Evolutionary conservation across 2,329 filamentous ascomycete species (phyloP), one percentile per base, ranked within the genome.

Genomic region (Didymella pomorum): DNA sequence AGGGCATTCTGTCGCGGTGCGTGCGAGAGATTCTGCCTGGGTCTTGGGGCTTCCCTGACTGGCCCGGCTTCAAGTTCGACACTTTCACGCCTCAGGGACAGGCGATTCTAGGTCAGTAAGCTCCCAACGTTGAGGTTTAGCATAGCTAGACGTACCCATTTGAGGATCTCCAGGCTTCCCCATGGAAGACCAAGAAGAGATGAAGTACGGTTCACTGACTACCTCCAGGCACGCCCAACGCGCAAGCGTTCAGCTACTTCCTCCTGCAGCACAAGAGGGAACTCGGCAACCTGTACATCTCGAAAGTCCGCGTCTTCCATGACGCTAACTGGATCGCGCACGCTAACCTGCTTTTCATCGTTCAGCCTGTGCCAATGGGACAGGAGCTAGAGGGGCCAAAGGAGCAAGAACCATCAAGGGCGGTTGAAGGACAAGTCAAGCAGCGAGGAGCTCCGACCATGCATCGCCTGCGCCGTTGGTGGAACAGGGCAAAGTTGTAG

Each of bases 221-320:
- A 5, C 29, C 1, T 2, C 2, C 33, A 57, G 54, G 54, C 18
- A 52, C 54, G 3, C 42, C 54, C 6, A 57, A 57, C 26, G 54
- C 48, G 4, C 31, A 52, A 21, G 54, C 54, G 16, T 52, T 57
- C 43, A 52, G 47, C n/a, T 57, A 57, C 28, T 52, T 57, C 14
- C 48, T 57, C 8, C 49, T 57, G 1, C 54, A 52, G 29, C 54
- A 57, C 26, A 57, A 57, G 54, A 37, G 20, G 14, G 21, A 39
- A 3, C 53, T 56, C 2, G 53, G 53, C 7, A 56, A 56, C 41
- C 20, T 50, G 16, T 20, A 43, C 41, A 56, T 51, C 8, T 51
- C 48, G 11, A 43, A 25, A 20, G 20, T 43, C 1, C 37, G 48
- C 5, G 37, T 51, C 3, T 51, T 43, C 21, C 48, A 43, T n/a